These are phyloP conservation scores for Hamigera avellanea DNA, from an alignment of 495 filamentous ascomycete species.

Conservation along the genomic window DNA sequence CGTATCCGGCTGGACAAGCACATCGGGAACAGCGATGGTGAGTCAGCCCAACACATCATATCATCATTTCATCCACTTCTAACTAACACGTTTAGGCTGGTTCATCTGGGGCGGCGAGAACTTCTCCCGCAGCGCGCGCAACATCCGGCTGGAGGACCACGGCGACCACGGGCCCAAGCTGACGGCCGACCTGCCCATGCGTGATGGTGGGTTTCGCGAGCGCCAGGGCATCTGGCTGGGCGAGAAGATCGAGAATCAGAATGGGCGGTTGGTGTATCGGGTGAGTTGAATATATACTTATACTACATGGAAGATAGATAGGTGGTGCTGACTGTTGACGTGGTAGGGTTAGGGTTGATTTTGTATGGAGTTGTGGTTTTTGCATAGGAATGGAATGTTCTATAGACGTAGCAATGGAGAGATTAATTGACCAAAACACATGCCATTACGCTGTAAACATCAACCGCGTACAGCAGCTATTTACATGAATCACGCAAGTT, in stretches of 20 bases:
- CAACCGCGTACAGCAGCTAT: no score
- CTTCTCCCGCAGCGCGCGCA: conserved; percentile 6
- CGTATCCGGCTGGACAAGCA: conserved; percentile 10
- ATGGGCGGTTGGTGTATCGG: conserved; percentile 6
- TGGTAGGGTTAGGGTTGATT: no score
- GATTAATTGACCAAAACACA: no score
- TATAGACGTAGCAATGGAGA: no score
- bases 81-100: conserved; percentile 6
- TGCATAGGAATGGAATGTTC: no score
- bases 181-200: conserved; percentile 5
- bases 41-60: no score
- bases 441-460: no score
- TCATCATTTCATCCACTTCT: not conserved
- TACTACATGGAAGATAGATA: no score
- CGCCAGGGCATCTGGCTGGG: conserved; percentile 9
- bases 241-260: conserved; percentile 10
- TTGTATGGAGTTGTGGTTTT: no score
- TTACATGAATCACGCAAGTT: no score
- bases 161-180: conserved; percentile 7
- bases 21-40: conserved; percentile 11
- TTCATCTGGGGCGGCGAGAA: conserved; percentile 12
- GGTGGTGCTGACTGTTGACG: no score
- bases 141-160: conserved; percentile 7
- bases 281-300: conserved; percentile 4
- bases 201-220: conserved; percentile 3